Evolutionary conservation across 345 rosid species (phyloP), one percentile per base, ranked within the genome.

Genomic region (Rhizophora apiculata): DNA sequence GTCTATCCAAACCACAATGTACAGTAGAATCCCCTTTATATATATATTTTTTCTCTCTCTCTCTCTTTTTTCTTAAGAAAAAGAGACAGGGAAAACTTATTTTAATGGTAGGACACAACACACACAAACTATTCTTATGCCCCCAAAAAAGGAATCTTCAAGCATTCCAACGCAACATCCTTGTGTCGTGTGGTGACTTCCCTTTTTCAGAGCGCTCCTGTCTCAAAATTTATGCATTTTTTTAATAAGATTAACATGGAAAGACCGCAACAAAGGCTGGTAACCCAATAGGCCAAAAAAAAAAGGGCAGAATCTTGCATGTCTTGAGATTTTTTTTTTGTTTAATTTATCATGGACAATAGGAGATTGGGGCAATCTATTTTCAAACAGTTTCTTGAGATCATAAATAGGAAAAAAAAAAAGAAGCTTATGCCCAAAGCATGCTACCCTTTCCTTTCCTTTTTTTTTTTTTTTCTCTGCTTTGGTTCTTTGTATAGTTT

Each of bases 361-460:
- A 18, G 70, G 63, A 52, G 82, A 74, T 70, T 24, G 62, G 27
- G 73, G 72, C 49, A 52, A 49, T 43, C 53, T 27, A 63, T 74
- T 73, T 57, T 58, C 37, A 62, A 56, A 60, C 39, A 60, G 67
- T 53, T 19, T 63, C 26, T 21, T 11, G n/a, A 63, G n/a, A 36
- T 57, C 48, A 22, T 2, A 36, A 37, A 60, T 67, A 5, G 27
- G 19, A 19, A 43, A 31, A 72, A 10, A 73, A 53, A 62, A 37
- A 59, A 68, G 84, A 84, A 82, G 81, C 82, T 83, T 85, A 48
- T 58, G 64, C 81, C 62, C 72, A 81, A 86, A 84, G 88, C 79
- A 27, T 16, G 4, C 24, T 55, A 39, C 70, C 79, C 82, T 77
- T 49, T 31, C 59, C 46, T 21, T 0, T 29, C 30, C 51, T 19